Base-by-base conservation (phyloP, 345 rosid genomes). In the Geranium brycei region DNA sequence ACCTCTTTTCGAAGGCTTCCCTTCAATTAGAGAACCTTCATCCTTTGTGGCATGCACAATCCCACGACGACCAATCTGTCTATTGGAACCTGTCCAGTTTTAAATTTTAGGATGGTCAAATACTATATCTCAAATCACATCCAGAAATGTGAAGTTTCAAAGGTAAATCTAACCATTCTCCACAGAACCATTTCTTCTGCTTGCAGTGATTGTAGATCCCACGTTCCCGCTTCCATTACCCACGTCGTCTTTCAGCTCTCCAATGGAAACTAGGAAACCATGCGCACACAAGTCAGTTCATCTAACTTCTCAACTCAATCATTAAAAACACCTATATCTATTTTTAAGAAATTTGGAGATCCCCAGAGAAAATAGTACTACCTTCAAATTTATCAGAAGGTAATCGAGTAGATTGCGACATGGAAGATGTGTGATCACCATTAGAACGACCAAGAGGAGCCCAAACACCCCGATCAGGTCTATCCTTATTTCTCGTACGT, bases 391-490 rank as follows among this genome's bases (percentile, higher is more conserved):
- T 61, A 31, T 69, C 64, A 57, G 73, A 60, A 61, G 57, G 51
- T 35, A 63, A 16, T 30, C 66, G 72, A 3, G 31, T 58, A 8
- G 61, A 67, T 58, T 78, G 76, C 8, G 19, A 60, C 31, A 65
- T 47, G 53, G 72, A 76, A 32, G 77, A 72, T 3, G 41, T 57
- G 17, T 68, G 75, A 62, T 77, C 76, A 72, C 53, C 53, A 75
- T 82, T 84, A 59, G 81, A 76, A 47, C 79, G 86, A 17, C 77
- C 84, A 71, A 82, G 85, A 64, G 89, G 85, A 72, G 89, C 73
- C 96, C 92, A 81, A 35, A 83, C 80, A 69, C 72, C 78, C 57
- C 84, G 92, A 80, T 86, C 92, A 66, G 85, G 88, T 64, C 88
- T 83, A 64, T 86, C 96, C 78, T 71, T 86, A 74, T 82, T 80